Conservation (phyloP, 1,284 basidiomycete genomes). For the Sanghuangporus baumii region DNA sequence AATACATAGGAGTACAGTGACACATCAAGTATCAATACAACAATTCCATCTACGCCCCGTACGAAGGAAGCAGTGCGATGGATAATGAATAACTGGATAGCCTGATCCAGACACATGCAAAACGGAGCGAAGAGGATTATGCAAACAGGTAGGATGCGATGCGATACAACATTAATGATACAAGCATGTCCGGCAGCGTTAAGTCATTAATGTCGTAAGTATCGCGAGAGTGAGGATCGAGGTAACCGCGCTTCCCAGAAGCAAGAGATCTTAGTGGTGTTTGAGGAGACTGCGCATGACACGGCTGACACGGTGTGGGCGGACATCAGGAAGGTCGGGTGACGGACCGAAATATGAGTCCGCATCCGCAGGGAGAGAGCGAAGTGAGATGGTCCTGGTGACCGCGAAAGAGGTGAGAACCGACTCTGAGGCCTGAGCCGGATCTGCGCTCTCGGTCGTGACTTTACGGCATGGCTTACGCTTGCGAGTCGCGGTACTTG, state of each 20-base stretch:
- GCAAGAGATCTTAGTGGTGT: neutral
- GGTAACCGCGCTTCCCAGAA: neutral
- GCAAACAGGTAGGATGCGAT: neutral
- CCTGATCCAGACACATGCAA: neutral
- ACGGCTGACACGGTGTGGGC: slow-evolving; percentile 14
- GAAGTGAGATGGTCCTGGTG: neutral
- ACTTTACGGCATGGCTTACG: neutral
- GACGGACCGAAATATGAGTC: neutral
- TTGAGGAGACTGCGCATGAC: slow-evolving; percentile 13
- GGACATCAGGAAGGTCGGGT: neutral
- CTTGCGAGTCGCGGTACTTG: neutral
- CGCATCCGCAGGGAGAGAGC: neutral
- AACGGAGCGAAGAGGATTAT: neutral
- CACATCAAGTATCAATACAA: slow-evolving; percentile 1
- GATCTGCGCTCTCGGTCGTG: neutral
- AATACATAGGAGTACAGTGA: neutral
- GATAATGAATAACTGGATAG: neutral
- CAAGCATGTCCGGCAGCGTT: slow-evolving; percentile 1
- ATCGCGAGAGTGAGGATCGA: neutral
- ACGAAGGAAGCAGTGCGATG: neutral
- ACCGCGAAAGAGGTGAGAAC: slow-evolving; percentile 6
- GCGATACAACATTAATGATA: slow-evolving; percentile 5
- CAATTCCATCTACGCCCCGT: neutral
- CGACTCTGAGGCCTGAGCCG: neutral
- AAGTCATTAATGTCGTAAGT: slow-evolving; percentile 5